These are phyloP conservation scores for Colletotrichum sp. DNA, from an alignment of 2,329 filamentous ascomycete species.

Conservation along the genomic window DNA sequence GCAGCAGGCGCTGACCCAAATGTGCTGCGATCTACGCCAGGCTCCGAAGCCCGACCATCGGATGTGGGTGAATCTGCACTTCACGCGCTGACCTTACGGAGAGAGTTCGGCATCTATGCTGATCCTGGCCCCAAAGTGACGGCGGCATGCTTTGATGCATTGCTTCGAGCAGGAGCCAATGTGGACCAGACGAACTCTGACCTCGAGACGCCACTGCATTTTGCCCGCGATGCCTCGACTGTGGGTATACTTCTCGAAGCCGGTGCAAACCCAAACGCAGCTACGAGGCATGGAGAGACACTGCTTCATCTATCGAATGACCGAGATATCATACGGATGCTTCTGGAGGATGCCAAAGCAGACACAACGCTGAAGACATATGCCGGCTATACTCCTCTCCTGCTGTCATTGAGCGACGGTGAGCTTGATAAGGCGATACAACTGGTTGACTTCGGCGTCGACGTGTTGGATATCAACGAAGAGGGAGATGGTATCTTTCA, in stretches of 20 bases:
- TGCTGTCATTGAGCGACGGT: background rate
- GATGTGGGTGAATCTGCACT: background rate
- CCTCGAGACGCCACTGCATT: background rate
- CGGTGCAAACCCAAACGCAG: constrained; percentile 27
- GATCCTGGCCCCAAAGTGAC: background rate
- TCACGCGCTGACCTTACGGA: background rate
- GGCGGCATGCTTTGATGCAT: background rate
- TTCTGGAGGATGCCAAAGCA: background rate
- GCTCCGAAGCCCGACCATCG: background rate
- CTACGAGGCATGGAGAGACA: background rate
- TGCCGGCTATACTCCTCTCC: background rate
- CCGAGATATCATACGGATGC: background rate
- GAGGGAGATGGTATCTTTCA: constrained; percentile 25
- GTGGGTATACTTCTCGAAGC: constrained; percentile 24
- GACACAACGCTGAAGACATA: background rate
- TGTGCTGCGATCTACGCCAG: background rate
- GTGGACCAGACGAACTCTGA: background rate
- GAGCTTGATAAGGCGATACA: background rate
- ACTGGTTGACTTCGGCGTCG: constrained; percentile 17
- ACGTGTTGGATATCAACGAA: constrained; percentile 22
- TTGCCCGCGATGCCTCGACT: background rate
- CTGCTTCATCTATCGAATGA: background rate
- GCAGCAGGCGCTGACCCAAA: constrained; percentile 26
- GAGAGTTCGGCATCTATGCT: background rate
- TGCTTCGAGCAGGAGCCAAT: background rate